phyloP scores from a whole-genome alignment of 176 grass and related monocot genomes.

The Juncus effusus region DNA sequence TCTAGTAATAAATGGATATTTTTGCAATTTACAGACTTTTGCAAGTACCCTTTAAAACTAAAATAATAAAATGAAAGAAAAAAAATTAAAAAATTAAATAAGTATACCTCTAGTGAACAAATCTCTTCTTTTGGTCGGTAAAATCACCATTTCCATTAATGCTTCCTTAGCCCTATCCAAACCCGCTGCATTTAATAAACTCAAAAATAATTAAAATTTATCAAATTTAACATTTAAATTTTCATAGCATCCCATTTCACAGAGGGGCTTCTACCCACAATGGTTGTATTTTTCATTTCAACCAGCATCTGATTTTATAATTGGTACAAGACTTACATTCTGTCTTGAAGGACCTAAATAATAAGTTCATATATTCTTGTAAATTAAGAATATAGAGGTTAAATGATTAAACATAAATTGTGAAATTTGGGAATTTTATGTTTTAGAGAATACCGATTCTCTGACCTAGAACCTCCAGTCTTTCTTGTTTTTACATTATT shows the following conservation, averaged over 20 bases:
- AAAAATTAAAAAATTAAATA: constrained; percentile 20
- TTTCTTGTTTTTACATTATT: constrained; percentile 64
- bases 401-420: too few relatives aligned
- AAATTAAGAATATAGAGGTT: too few relatives aligned
- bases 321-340: constrained; percentile 7
- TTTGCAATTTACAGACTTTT: too few relatives aligned
- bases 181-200: constrained; percentile 50
- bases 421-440: too few relatives aligned
- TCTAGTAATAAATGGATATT: too few relatives aligned
- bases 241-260: constrained; percentile 90
- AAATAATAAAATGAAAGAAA: background rate
- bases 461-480: constrained; percentile 58
- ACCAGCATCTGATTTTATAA: constrained; percentile 33
- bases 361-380: too few relatives aligned
- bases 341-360: too few relatives aligned
- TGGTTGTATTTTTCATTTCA: constrained; percentile 92
- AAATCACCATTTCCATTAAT: constrained; percentile 99
- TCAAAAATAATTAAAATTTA: too few relatives aligned
- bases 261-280: constrained; percentile 86
- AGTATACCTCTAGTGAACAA: constrained; percentile 84
- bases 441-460: constrained; percentile 26
- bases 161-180: constrained; percentile 94
- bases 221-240: background rate
- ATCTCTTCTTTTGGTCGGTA: constrained; percentile 91
- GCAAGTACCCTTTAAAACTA: too few relatives aligned